Conservation (phyloP, 331 rosid species). For the Telfairia occidentalis region DNA sequence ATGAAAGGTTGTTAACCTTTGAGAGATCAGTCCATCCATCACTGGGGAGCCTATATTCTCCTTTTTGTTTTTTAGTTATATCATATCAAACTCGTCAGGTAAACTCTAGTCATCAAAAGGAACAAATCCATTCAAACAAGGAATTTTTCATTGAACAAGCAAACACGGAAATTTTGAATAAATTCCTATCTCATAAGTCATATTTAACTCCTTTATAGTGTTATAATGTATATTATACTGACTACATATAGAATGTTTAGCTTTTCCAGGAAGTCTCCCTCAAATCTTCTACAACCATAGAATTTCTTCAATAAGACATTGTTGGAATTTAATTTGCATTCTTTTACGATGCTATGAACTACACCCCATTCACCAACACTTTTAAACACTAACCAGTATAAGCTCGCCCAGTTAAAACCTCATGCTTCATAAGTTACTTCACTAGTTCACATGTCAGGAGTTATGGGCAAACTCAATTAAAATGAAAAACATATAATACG, state of each 20-base stretch:
- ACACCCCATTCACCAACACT: background rate
- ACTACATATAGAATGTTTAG: background rate
- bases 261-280: background rate
- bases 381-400: background rate
- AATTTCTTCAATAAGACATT: background rate
- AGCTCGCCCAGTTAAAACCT: background rate
- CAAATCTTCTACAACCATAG: background rate
- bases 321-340: background rate
- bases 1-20: background rate
- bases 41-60: background rate
- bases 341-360: background rate
- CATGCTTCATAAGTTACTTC: background rate
- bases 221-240: no score
- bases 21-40: background rate
- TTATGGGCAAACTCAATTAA: background rate
- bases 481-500: background rate
- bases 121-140: background rate
- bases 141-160: no score
- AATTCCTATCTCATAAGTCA: background rate
- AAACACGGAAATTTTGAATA: background rate
- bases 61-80: background rate
- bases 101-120: background rate
- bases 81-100: background rate
- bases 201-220: no score
- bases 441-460: background rate